Percentiles rank a stretch among this genome's conserved stretches.
Conservation (phyloP, 2,329 filamentous ascomycete species). For the Cladobotryum mycophilum region DNA sequence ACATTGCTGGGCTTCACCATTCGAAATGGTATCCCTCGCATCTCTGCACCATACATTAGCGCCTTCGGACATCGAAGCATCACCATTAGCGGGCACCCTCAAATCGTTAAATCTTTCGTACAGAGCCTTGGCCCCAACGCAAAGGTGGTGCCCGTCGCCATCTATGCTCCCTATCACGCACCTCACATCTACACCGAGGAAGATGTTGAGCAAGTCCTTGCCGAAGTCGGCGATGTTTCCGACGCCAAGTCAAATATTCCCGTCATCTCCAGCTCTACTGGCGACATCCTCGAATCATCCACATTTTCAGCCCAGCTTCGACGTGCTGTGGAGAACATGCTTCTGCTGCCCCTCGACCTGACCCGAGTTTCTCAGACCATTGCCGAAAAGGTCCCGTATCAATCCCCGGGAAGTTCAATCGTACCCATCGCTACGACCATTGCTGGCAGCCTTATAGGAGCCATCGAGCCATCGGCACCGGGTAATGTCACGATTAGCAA, state of each 20-base stretch:
- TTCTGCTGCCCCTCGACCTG: slow-evolving; percentile 1
- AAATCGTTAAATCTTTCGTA: slow-evolving; percentile 1
- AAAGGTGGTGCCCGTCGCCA: not conserved
- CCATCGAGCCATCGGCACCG: too few species aligned
- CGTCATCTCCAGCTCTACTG: too few species aligned
- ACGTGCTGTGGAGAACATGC: slow-evolving; percentile 4
- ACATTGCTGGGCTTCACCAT: not conserved
- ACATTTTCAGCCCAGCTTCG: not conserved
- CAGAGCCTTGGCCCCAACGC: not conserved
- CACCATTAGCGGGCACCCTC: slow-evolving; percentile 7
- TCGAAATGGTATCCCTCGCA: not conserved
- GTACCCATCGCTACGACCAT: too few species aligned
- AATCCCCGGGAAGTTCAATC: too few species aligned
- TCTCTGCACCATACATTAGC: slow-evolving; percentile 7
- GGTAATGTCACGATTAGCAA: too few species aligned
- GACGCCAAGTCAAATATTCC: too few species aligned
- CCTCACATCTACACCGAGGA: slow-evolving; percentile 3
- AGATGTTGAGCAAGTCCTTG: slow-evolving; percentile 4
- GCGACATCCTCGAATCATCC: too few species aligned
- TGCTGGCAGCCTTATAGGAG: too few species aligned
- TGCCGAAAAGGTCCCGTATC: too few species aligned
- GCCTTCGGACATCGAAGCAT: slow-evolving; percentile 3
- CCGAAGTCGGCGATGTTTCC: not conserved
- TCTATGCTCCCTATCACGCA: slow-evolving; percentile 5
- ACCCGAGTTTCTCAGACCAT: too few species aligned